These are phyloP conservation scores for Rosa persica DNA, from an alignment of 306 rosid species.

Conservation along the genomic window DNA sequence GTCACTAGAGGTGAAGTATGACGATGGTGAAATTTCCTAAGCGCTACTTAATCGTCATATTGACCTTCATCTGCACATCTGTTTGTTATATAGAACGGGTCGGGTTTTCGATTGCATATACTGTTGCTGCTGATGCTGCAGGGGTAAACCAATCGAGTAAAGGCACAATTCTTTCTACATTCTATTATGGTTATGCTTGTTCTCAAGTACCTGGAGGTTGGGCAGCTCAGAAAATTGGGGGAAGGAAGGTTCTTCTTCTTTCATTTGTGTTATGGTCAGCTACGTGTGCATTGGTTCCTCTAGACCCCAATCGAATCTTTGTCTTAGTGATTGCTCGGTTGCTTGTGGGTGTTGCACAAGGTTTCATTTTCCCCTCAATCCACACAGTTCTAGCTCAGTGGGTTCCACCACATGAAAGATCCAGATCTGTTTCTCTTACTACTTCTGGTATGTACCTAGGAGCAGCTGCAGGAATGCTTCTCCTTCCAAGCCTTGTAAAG, in stretches of 20 bases:
- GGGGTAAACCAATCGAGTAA: constrained; percentile 75
- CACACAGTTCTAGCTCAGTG: constrained; percentile 97
- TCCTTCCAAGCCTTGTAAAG: constrained; percentile 79
- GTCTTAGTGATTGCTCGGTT: constrained; percentile 71
- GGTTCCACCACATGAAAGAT: constrained; percentile 98
- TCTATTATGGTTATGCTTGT: constrained; percentile 93
- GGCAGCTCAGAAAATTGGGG: constrained; percentile 89
- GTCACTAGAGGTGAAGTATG: constrained; percentile 33
- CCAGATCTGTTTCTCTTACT: constrained; percentile 91
- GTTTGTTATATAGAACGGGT: constrained; percentile 94
- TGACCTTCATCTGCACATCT: constrained; percentile 87
- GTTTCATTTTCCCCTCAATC: constrained; percentile 92
- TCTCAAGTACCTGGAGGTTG: constrained; percentile 98
- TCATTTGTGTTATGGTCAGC: constrained; percentile 84
- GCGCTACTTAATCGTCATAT: constrained; percentile 77
- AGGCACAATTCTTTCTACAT: constrained; percentile 83
- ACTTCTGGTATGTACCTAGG: constrained; percentile 97
- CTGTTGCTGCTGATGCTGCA: constrained; percentile 81
- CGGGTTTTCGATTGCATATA: constrained; percentile 91
- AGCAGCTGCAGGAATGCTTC: constrained; percentile 86
- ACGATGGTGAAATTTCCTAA: constrained; percentile 45
- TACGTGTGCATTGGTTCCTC: constrained; percentile 79
- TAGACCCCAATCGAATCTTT: constrained; percentile 60
- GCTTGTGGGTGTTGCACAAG: constrained; percentile 94
- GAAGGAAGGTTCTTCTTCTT: constrained; percentile 75